These are phyloP conservation scores for Collybia sp. DNA, from an alignment of 768 basidiomycete species.

Conservation along the genomic window DNA sequence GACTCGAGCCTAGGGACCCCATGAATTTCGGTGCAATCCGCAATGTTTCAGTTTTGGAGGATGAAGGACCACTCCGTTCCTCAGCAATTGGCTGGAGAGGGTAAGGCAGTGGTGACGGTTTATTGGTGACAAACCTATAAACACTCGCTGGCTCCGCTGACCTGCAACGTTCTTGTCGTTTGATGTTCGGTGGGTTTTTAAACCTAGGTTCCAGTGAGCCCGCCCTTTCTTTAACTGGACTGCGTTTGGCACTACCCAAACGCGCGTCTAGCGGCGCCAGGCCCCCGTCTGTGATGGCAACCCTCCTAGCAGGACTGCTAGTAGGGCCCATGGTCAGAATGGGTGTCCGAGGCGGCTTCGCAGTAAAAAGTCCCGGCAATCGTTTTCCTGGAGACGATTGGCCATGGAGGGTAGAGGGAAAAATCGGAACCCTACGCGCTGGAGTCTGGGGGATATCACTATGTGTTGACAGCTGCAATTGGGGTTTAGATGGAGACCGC, in stretches of 20 bases:
- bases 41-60: background rate
- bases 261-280: slow-evolving; percentile 10
- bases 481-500: slow-evolving; percentile 29
- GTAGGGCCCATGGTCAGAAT: slow-evolving; percentile 24
- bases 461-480: slow-evolving; percentile 17
- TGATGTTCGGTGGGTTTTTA: no score
- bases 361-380: slow-evolving; percentile 6
- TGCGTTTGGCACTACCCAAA: slow-evolving; percentile 23
- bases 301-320: slow-evolving; percentile 38
- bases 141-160: no score
- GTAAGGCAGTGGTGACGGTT: slow-evolving; percentile 12
- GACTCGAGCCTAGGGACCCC: slow-evolving; percentile 19
- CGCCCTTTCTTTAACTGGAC: slow-evolving; percentile 19
- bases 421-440: slow-evolving; percentile 58
- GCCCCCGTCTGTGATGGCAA: slow-evolving; percentile 10
- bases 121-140: no score
- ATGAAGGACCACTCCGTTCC: slow-evolving; percentile 2
- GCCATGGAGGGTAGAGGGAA: slow-evolving; percentile 44
- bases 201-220: slow-evolving; percentile 12
- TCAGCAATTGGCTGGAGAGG: slow-evolving; percentile 28
- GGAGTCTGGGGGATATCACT: slow-evolving; percentile 49
- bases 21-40: slow-evolving; percentile 13
- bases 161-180: no score
- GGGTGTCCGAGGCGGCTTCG: slow-evolving; percentile 10
- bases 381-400: slow-evolving; percentile 45